phyloP scores from a whole-genome alignment of 345 rosid genomes.

The Hibiscus mutabilis region DNA sequence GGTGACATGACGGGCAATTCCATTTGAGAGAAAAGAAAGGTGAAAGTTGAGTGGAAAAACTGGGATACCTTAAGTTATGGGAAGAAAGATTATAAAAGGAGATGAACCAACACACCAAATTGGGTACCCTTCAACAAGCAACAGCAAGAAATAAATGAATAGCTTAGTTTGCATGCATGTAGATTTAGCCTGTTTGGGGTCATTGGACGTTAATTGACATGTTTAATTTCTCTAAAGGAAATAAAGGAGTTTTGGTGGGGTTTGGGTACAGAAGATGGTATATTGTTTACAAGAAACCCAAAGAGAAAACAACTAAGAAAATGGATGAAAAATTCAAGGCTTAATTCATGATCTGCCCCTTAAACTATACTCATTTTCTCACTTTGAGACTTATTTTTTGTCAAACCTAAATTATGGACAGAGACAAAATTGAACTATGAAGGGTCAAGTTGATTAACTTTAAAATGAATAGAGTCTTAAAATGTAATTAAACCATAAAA shows the following conservation, averaged over 20 bases:
- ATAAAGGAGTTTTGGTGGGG: slow-evolving; percentile 20
- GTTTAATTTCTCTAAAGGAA: neutral
- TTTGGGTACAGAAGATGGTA: slow-evolving; percentile 12
- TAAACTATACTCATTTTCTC: no score
- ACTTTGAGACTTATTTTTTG: no score
- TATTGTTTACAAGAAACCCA: slow-evolving; percentile 8
- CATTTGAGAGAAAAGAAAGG: slow-evolving; percentile 29
- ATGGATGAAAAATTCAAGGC: neutral
- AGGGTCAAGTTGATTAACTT: no score
- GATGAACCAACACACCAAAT: slow-evolving; percentile 89
- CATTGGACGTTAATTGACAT: neutral
- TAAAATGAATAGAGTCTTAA: no score
- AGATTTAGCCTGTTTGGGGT: neutral
- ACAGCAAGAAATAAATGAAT: slow-evolving; percentile 4
- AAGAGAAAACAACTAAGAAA: neutral
- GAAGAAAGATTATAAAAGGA: slow-evolving; percentile 20
- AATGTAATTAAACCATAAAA: no score
- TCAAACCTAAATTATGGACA: no score
- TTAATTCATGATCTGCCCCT: no score
- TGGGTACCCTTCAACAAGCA: slow-evolving; percentile 10
- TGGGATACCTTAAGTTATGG: slow-evolving; percentile 17
- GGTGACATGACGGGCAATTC: slow-evolving; percentile 58
- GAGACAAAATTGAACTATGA: no score
- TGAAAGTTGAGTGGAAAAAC: slow-evolving; percentile 15
- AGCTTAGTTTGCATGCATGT: slow-evolving; percentile 7